Conservation (phyloP, 2,329 filamentous ascomycete species). For the Coccinonectria pachysandricola region DNA sequence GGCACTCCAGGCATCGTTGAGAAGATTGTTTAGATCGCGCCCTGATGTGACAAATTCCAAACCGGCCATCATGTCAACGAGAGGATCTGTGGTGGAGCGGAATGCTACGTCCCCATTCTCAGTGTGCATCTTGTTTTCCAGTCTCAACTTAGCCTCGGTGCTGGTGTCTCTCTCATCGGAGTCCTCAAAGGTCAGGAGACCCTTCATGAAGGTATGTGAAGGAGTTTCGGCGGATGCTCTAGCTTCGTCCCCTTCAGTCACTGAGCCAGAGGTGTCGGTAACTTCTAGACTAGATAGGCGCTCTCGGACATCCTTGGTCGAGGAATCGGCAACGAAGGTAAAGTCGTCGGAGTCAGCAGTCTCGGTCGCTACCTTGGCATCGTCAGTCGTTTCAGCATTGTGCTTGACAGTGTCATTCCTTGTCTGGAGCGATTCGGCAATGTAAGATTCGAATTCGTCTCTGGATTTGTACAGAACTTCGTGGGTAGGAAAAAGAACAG, state of each 20-base stretch:
- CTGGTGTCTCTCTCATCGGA: no score
- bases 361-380: conserved; percentile 7
- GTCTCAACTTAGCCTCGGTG: conserved; percentile 6
- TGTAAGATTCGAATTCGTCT: conserved; percentile 24
- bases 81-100: conserved; percentile 31
- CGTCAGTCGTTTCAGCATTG: no score
- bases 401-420: no score
- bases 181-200: conserved; percentile 16
- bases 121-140: conserved; percentile 38
- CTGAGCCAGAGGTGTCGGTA: neutral
- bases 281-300: no score
- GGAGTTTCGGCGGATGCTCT: neutral
- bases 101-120: conserved; percentile 41
- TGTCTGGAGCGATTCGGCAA: conserved; percentile 21
- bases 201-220: conserved; percentile 25
- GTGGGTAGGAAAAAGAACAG: conserved; percentile 28
- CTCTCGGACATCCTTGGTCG: conserved; percentile 14
- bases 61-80: conserved; percentile 46
- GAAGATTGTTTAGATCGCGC: conserved; percentile 27
- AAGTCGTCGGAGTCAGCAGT: conserved; percentile 15
- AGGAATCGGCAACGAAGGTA: conserved; percentile 18
- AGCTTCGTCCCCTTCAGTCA: neutral
- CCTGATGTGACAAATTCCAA: conserved; percentile 32
- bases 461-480: conserved; percentile 23
- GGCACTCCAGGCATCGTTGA: conserved; percentile 38